These are phyloP conservation scores for Ogataea pini DNA, from an alignment of 805 yeast genomes.

Conservation along the genomic window DNA sequence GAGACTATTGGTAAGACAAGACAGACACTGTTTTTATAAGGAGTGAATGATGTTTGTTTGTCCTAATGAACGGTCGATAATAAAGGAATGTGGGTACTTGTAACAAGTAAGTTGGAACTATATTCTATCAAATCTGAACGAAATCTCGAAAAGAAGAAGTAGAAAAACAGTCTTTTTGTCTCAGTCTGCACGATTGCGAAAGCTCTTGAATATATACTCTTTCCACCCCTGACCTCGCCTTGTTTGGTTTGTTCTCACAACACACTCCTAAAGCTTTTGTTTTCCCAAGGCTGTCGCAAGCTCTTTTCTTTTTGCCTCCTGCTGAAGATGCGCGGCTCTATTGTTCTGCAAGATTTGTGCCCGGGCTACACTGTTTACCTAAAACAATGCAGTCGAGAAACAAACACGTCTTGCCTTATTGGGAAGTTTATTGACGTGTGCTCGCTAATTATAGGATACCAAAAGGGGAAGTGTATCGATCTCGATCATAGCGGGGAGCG, in stretches of 20 bases:
- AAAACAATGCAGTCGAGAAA: neutral
- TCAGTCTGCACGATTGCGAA: constrained; percentile 2
- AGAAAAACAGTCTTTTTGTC: neutral
- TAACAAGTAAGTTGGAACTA: constrained; percentile 7
- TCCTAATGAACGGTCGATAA: no score
- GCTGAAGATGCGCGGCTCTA: neutral
- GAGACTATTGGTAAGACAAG: constrained; percentile 1
- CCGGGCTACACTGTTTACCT: constrained; percentile 6
- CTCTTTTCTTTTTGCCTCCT: constrained; percentile 7
- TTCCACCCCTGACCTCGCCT: neutral
- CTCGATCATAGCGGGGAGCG: neutral
- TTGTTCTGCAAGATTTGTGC: constrained; percentile 2
- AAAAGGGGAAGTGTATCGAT: constrained; percentile 2
- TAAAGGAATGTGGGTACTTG: constrained; percentile 10
- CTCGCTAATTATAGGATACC: constrained; percentile 2
- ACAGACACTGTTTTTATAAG: constrained; percentile 5
- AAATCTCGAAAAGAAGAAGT: neutral
- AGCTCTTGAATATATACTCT: neutral
- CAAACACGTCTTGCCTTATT: constrained; percentile 1
- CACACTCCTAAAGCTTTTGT: neutral
- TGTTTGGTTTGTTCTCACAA: constrained; percentile 3
- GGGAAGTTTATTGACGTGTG: constrained; percentile 4
- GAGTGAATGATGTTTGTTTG: constrained; percentile 6
- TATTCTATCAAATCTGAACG: neutral
- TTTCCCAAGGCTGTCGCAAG: constrained; percentile 4